Base-by-base conservation (phyloP, 164 flowering plant genomes). In the Stephania yunnanensis region DNA sequence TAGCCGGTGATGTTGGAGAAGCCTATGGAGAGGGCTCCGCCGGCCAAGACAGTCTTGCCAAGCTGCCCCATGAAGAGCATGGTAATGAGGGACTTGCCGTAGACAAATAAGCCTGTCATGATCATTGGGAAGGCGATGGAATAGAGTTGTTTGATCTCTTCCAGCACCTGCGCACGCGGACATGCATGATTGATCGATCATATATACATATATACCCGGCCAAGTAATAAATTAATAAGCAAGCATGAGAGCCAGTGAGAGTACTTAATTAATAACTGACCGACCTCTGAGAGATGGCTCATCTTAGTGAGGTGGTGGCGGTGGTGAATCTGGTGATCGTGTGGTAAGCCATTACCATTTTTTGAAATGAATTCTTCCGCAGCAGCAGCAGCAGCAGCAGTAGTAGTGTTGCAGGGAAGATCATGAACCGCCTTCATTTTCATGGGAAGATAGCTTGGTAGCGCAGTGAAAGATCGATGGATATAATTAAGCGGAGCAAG, bases 1-100 rank as follows among this genome's bases (percentile, higher is more conserved):
- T 83, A 89, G 76, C 92, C 91, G 4, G 89, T 80, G 67, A 92
- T 89, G 84, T 92, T 92, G 31, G 94, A 92, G 8, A 92, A 81
- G 22, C 88, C 89, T 17, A 89, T 86, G 6, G 97, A 78, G 0
- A 92, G 83, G 30, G 91, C 81, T 0, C 92, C 91, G 13, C 91
- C 92, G 1, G 97, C 97, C n/a, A 92, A 71, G 36, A 82, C 84
- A 1, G 76, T 78, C 46, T 87, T 85, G 6, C 94, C 92, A 10
- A 92, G 68, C 17, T 69, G 75, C 0, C 97, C 94, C 86, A 90
- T 71, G 85, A 88, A 92, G 11, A 83, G 70, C 86, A 87, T 86
- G 9, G 92, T 87, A 58, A 87, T 81, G 0, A 80, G 79, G 8
- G 90, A 83, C 71, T 83, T 87, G 1, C 84, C 82, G 58, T 87